Evolutionary conservation across 2,329 filamentous ascomycete species (phyloP), one percentile per base, ranked within the genome.

Genomic region (Microdochium bolleyi): DNA sequence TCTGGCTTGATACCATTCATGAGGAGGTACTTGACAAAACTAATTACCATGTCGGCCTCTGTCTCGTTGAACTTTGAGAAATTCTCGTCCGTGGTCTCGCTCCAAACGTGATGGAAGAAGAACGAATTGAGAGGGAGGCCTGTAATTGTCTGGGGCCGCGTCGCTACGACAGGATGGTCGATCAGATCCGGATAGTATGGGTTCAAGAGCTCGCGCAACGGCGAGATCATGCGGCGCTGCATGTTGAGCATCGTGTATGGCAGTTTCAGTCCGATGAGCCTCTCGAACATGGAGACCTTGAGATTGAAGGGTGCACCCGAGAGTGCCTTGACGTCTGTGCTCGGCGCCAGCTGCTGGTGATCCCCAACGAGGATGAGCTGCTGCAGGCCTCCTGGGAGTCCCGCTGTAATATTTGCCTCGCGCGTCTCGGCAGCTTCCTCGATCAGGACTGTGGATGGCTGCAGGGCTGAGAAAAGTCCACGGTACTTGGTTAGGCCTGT

Each of bases 401-500:
- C 77, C 0, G 78, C 77, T 1, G 73, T 67, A 37, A 82, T 76
- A 50, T 77, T 79, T 7, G 82, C 80, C 62, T 89, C 86, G 5
- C 84, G 77, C 0, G 85, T 87, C 63, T 95, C 88, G 0, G 88
- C 89, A 0, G 88, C 87, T 69, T 94, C 87, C 71, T 94, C 87
- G 49, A 95, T 84, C 37, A 95, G 70, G 14, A 92, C 75, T 3
- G 89, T 74, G 24, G 75, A 80, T 0, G 89, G 88, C 25, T 79
- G 73, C 3, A 92, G 64, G 2, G 80, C 80, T 1, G 83, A 75
- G 22, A 95, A 73, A 2, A 92, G 73, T 1, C 78, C 80, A 3
- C 89, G 82, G 56, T 94, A 92, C 60, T 95, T 95, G 67, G 84
- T 85, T 9, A 95, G 64, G 1, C 89, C 89, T 0, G 90, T 95